Percentiles rank a stretch among this genome's conserved stretches.
These are phyloP conservation scores for Eucalyptus sp. DNA, from an alignment of 345 rosid genomes.

Conservation along the genomic window DNA sequence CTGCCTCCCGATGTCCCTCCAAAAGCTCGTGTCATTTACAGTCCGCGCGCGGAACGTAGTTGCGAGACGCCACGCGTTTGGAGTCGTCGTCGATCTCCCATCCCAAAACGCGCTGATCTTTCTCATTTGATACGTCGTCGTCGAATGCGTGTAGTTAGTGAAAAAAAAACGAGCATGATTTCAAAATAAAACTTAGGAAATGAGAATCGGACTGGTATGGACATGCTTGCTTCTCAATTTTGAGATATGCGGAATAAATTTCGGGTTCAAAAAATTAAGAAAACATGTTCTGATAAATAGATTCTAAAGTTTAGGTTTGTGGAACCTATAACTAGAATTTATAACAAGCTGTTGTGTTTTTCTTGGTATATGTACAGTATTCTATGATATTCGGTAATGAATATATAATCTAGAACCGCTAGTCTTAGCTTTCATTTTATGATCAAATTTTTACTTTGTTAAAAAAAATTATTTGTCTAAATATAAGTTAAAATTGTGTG, in stretches of 20 bases:
- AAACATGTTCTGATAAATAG: rapidly evolving
- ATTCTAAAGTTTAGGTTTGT: too few relatives aligned
- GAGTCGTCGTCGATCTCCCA: too few relatives aligned
- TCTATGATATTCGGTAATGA: rapidly evolving
- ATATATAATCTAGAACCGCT: rapidly evolving
- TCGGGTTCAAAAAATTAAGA: rapidly evolving
- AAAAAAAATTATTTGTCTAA: too few relatives aligned
- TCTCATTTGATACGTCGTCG: rapidly evolving
- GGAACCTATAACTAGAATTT: rapidly evolving
- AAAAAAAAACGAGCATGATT: rapidly evolving
- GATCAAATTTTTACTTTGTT: rapidly evolving
- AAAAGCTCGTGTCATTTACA: too few relatives aligned
- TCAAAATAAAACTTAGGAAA: rapidly evolving
- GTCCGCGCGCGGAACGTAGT: too few relatives aligned
- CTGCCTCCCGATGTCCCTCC: too few relatives aligned
- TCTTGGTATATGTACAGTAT: rapidly evolving
- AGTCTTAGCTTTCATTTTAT: rapidly evolving
- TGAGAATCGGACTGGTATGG: rapidly evolving
- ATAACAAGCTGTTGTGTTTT: rapidly evolving
- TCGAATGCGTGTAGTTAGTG: background rate
- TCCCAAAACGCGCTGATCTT: too few relatives aligned
- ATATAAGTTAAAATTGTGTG: rapidly evolving
- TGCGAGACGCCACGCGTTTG: too few relatives aligned
- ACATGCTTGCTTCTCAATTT: rapidly evolving
- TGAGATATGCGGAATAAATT: rapidly evolving